Evolutionary conservation across 2,329 filamentous ascomycete genomes (phyloP), one percentile per base, ranked within the genome.

Genomic region (Lizonia empirigonia): DNA sequence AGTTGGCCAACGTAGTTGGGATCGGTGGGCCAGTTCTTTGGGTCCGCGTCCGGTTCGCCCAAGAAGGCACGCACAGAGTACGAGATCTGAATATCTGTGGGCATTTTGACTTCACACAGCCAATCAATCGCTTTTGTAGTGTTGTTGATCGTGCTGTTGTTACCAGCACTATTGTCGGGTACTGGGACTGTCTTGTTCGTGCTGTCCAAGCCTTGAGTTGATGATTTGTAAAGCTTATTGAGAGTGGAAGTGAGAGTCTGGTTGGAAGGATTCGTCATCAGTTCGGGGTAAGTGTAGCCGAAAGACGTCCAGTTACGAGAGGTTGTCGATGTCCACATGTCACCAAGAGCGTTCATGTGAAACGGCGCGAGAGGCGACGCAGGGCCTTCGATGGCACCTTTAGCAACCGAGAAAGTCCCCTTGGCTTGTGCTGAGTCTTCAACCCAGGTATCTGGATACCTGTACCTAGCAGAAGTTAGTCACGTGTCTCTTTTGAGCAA

Each of bases 1-100:
- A 76, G 67, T 29, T 74, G 74, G 23, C 76, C 75, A 18, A 78
- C 68, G 24, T 76, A 74, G 38, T 75, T 75, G 19, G 65, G 61
- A 46, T 75, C 73, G 1, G 68, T 71, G 5, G 70, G 58, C 71
- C 76, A 70, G 7, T 66, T 55, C 10, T 53, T 57, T 1, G 67
- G 64, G 33, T 69, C 60, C 1, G 47, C 22, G 34, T 59, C 50
- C 0, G 65, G 65, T 6, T 58, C 59, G 12, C 68, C 68, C 16
- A 71, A 54, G 60, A 71, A 71, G 13, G 59, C 61, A n/a, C 66
- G 63, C 12, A 71, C 66, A 2, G 64, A 62, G 47, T 69, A 71
- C 1, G 65, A 68, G 27, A 66, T 62, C 18, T 66, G 55, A 10
- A 71, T 69, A 44, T 69, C 65, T 18, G 59, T 60, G 1, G 67